Evolutionary conservation across 768 basidiomycete genomes (phyloP), one percentile per base, ranked within the genome.

Genomic region (Mycena amicta): DNA sequence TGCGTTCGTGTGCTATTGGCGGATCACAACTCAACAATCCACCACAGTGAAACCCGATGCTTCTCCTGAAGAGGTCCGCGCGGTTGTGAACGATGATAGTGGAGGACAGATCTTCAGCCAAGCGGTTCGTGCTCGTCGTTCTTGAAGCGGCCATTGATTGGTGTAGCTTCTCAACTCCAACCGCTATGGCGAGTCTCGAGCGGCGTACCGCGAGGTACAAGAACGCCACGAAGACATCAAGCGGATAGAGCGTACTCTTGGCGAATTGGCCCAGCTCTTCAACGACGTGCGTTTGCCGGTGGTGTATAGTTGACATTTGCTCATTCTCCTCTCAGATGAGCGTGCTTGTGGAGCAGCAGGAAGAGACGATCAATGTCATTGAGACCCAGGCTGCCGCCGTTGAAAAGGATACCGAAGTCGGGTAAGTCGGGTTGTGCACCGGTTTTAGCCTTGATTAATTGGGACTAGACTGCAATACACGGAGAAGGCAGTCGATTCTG

Each of bases 171-270:
- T 95, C 79, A 92, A 85, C 75, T 92, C 93, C 46, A 92, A 89
- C 73, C 90, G 92, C n/a, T 92, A 90, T 66, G 94, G 90, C 52
- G 89, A 90, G 68, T 93, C 95, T 46, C 82, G 89, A 53, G 89
- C 89, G 11, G 95, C 95, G 3, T 97, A 95, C 74, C 86, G 88
- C 52, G 96, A 99, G 70, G 96, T 98, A n/a, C 96, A 98, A 76
- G 92, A 90, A 67, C 89, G 96, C 59, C 95, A 98, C 69, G 91
- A 90, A 71, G 95, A 99, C 66, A 92, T 99, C 73, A 88, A 93
- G 74, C 89, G 90, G 68, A 98, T 99, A 67, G 96, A 98, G 73
- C 83, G 84, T 74, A 98, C 95, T 11, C 77, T 99, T 45, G 88
- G 86, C 15, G 93, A 98, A 75, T 84, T 98, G 45, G 95, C 94